These are phyloP conservation scores for Amphichorda felina DNA, from an alignment of 2,329 filamentous ascomycete genomes.

Conservation along the genomic window DNA sequence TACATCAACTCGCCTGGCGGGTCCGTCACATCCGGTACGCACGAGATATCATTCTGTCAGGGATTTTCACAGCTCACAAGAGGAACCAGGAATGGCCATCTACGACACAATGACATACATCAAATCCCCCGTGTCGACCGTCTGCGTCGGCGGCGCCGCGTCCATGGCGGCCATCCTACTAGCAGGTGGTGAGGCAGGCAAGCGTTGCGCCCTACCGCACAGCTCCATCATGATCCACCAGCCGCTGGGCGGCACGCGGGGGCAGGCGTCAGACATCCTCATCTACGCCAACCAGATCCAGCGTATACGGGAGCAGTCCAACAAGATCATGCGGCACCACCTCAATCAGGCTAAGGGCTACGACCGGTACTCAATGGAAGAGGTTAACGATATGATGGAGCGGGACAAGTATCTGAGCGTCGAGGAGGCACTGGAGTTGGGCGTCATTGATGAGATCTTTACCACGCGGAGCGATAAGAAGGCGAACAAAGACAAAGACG, in stretches of 20 bases:
- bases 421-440: conserved; percentile 76
- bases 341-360: conserved; percentile 65
- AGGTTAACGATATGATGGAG: conserved; percentile 94
- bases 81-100: conserved; percentile 55
- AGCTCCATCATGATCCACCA: conserved; percentile 96
- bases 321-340: conserved; percentile 80
- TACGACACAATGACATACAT: conserved; percentile 99
- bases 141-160: conserved; percentile 88
- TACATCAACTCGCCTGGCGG: conserved; percentile 98
- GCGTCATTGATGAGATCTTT: conserved; percentile 85
- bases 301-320: conserved; percentile 71
- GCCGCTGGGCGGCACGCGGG: conserved; percentile 62
- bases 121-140: conserved; percentile 80
- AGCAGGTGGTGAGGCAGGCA: conserved; percentile 72
- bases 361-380: conserved; percentile 67
- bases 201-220: conserved; percentile 84
- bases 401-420: conserved; percentile 89
- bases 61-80: not conserved
- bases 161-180: conserved; percentile 90
- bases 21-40: conserved; percentile 60
- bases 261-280: conserved; percentile 69
- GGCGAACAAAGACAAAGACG: conserved; percentile 18
- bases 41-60: not conserved
- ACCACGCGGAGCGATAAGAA: conserved; percentile 40
- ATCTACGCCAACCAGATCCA: conserved; percentile 98